Evolutionary conservation across 2,329 filamentous ascomycete species (phyloP).

Genomic region (Cercospora sojina): DNA sequence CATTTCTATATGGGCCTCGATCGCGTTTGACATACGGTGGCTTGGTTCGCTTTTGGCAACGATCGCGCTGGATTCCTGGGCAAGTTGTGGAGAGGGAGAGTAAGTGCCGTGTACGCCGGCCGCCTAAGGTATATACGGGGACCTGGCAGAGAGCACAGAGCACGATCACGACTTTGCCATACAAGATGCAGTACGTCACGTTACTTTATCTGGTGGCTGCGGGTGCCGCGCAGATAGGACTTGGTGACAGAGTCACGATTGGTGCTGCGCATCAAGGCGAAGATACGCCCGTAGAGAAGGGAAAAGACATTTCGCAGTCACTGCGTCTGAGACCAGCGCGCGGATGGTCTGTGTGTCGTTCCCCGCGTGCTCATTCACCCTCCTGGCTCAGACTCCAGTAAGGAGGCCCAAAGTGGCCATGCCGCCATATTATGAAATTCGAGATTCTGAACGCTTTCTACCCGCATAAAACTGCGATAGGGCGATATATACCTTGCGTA

Average conservation of each 20-base stretch:
- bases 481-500: too few relatives aligned
- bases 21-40: not conserved
- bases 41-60: not conserved
- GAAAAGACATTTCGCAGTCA: not conserved
- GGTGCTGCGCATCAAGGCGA: not conserved
- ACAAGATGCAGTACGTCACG: slow-evolving; percentile 6
- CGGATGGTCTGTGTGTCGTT: too few relatives aligned
- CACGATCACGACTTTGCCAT: not conserved
- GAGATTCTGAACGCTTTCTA: too few relatives aligned
- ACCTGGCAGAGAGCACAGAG: not conserved
- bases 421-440: too few relatives aligned
- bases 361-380: too few relatives aligned
- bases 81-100: not conserved
- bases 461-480: too few relatives aligned
- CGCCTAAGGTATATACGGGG: not conserved
- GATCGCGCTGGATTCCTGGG: not conserved
- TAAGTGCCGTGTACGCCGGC: not conserved
- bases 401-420: too few relatives aligned
- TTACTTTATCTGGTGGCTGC: slow-evolving; percentile 2
- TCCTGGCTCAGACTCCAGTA: too few relatives aligned
- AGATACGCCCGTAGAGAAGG: not conserved
- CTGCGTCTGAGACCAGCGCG: not conserved
- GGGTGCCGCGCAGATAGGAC: not conserved
- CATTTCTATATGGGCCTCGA: not conserved
- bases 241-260: not conserved